Evolutionary conservation across 2,329 filamentous ascomycete genomes (phyloP).

Genomic region (Penicillium capsulatum): DNA sequence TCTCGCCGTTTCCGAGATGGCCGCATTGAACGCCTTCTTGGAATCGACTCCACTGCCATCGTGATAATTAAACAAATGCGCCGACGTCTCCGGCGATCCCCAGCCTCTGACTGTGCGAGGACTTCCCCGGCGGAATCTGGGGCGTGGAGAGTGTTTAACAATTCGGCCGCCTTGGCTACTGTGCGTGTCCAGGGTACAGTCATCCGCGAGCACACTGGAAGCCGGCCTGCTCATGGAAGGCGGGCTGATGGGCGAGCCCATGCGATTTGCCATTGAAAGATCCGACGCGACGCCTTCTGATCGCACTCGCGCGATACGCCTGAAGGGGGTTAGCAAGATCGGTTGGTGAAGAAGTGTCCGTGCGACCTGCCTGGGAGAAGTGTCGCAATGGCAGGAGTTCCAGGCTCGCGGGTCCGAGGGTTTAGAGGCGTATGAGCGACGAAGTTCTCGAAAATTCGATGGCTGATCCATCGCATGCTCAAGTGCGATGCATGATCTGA

Average conservation of each 20-base stretch:
- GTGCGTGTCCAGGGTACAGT: conserved; percentile 8
- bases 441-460: too few species aligned
- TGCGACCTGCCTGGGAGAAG: too few species aligned
- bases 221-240: conserved; percentile 8
- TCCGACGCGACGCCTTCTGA: conserved; percentile 5
- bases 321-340: conserved; percentile 2
- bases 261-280: conserved; percentile 11
- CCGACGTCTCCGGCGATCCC: conserved; percentile 1
- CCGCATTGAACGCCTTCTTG: not conserved
- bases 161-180: conserved; percentile 9
- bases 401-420: not conserved
- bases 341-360: not conserved
- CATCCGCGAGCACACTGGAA: conserved; percentile 5
- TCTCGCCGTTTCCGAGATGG: not conserved
- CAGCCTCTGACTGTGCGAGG: conserved; percentile 2
- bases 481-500: too few species aligned
- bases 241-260: conserved; percentile 6
- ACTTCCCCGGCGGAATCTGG: not conserved
- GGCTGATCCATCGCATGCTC: too few species aligned
- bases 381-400: not conserved
- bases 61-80: conserved; percentile 2
- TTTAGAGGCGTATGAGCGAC: too few species aligned
- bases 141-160: too few species aligned
- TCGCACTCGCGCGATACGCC: conserved; percentile 3
- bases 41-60: not conserved